Percentiles rank a stretch among this genome's conserved stretches.
phyloP scores from a whole-genome alignment of 2,329 filamentous ascomycete genomes.

The Apiospora rasikravindrae region DNA sequence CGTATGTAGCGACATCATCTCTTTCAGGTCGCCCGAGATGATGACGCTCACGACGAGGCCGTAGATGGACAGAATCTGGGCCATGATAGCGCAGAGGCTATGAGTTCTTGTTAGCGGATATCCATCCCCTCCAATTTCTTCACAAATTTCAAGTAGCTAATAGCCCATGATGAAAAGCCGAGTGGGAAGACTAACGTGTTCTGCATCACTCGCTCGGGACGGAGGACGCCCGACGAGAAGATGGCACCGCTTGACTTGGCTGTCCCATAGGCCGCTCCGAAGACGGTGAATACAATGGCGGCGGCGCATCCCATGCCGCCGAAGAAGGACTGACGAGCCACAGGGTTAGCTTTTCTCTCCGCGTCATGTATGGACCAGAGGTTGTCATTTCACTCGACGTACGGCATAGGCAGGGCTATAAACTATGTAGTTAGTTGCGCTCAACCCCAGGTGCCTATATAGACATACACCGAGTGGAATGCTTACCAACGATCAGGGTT shows the following conservation, averaged over 20 bases:
- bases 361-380: not conserved
- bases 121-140: no score
- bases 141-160: not conserved
- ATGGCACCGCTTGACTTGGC: conserved; percentile 50
- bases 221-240: conserved; percentile 49
- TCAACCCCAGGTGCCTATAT: not conserved
- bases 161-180: not conserved
- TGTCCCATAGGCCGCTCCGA: conserved; percentile 53
- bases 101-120: not conserved
- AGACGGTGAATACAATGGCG: conserved; percentile 58
- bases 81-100: conserved; percentile 51
- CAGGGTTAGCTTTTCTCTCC: not conserved
- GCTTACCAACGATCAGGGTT: conserved; percentile 11
- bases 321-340: conserved; percentile 46
- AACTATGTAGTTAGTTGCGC: not conserved
- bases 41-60: conserved; percentile 52
- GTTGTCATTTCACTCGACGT: conserved; percentile 29
- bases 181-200: conserved; percentile 38
- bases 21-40: conserved; percentile 46
- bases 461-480: not conserved
- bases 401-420: conserved; percentile 53
- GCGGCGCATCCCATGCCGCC: conserved; percentile 47
- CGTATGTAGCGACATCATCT: conserved; percentile 49
- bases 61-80: conserved; percentile 54
- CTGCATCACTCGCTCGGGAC: conserved; percentile 51